Evolutionary conservation across 2,329 filamentous ascomycete genomes (phyloP).

Genomic region (Aspergillus sp.): DNA sequence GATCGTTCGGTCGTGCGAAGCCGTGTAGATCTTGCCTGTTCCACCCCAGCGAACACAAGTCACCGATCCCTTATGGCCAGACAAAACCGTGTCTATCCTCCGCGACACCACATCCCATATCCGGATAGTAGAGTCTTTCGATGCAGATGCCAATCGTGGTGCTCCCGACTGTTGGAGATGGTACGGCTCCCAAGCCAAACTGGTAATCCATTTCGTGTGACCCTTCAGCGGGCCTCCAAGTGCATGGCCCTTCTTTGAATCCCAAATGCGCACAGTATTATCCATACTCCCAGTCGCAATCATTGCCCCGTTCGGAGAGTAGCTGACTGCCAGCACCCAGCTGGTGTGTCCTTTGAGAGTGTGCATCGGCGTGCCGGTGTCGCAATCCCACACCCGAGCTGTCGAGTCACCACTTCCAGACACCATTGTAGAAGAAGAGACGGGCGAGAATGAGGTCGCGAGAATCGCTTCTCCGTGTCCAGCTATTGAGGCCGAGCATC

Average conservation of each 20-base stretch:
- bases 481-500: slow-evolving; percentile 79
- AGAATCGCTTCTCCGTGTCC: slow-evolving; percentile 91
- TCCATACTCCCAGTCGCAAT: slow-evolving; percentile 92
- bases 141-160: slow-evolving; percentile 74
- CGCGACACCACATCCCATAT: slow-evolving; percentile 79
- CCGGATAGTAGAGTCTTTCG: slow-evolving; percentile 81
- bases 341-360: slow-evolving; percentile 81
- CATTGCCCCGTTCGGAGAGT: slow-evolving; percentile 73
- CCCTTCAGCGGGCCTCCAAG: slow-evolving; percentile 69
- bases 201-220: slow-evolving; percentile 83
- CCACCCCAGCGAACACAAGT: slow-evolving; percentile 94
- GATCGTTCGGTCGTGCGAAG: slow-evolving; percentile 85
- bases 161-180: slow-evolving; percentile 70
- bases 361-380: slow-evolving; percentile 80
- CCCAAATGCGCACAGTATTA: slow-evolving; percentile 83
- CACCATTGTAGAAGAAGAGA: slow-evolving; percentile 67
- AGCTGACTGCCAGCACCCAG: slow-evolving; percentile 83
- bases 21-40: slow-evolving; percentile 74
- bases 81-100: slow-evolving; percentile 71
- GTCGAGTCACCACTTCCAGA: slow-evolving; percentile 89
- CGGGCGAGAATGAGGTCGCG: slow-evolving; percentile 76
- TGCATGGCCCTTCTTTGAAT: slow-evolving; percentile 70
- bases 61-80: slow-evolving; percentile 81
- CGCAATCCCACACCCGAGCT: slow-evolving; percentile 87
- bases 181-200: slow-evolving; percentile 86